phyloP scores from a whole-genome alignment of 441 rosid species.

The Lepidium campestre region DNA sequence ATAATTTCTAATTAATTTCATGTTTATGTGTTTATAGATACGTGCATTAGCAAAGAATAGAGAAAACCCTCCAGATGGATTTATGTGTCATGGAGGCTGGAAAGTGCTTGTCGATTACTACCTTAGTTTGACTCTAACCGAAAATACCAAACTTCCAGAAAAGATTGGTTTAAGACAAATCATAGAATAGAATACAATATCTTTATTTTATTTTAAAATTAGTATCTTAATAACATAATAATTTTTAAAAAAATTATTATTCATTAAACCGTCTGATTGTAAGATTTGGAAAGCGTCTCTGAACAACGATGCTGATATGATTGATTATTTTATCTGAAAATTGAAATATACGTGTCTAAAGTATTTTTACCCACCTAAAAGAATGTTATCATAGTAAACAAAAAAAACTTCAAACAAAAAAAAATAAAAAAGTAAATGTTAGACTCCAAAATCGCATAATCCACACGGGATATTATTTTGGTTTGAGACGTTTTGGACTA shows the following conservation, averaged over 20 bases:
- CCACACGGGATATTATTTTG: no score
- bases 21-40: slow-evolving; percentile 45
- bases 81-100: slow-evolving; percentile 95
- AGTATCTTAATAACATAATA: background rate
- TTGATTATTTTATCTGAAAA: no score
- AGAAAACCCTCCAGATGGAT: slow-evolving; percentile 86
- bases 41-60: slow-evolving; percentile 69
- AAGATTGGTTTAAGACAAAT: slow-evolving; percentile 42
- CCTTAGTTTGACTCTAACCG: slow-evolving; percentile 44
- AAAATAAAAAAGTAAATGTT: no score
- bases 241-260: background rate
- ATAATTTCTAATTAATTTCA: no score
- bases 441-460: no score
- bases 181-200: background rate
- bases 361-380: no score
- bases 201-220: background rate
- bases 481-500: no score
- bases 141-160: slow-evolving; percentile 33
- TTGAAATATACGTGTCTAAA: no score
- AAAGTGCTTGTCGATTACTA: slow-evolving; percentile 77
- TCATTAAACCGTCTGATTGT: background rate
- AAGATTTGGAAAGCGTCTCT: background rate
- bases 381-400: no score
- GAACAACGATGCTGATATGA: background rate
- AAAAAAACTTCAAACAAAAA: no score